phyloP scores from a whole-genome alignment of 2,329 filamentous ascomycete species.

The Madurella mycetomatis region DNA sequence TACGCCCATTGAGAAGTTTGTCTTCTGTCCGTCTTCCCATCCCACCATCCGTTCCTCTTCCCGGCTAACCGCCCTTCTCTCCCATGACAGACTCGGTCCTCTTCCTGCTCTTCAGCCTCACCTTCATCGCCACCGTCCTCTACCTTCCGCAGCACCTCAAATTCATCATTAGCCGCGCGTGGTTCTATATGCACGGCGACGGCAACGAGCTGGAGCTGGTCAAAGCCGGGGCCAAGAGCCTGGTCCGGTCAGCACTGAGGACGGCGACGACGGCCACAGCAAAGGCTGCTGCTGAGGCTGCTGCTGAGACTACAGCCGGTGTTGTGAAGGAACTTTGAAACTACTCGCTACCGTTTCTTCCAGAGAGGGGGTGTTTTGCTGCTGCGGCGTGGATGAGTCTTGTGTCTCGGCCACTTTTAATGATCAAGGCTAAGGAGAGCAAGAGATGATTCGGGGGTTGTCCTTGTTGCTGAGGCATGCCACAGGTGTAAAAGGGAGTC shows the following conservation, averaged over 20 bases:
- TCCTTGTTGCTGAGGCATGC: background rate
- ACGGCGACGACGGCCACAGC: slow-evolving; percentile 32
- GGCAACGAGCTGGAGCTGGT: slow-evolving; percentile 41
- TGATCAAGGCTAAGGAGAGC: too few relatives aligned
- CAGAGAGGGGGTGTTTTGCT: background rate
- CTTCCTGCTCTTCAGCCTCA: slow-evolving; percentile 83
- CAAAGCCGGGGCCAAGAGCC: background rate
- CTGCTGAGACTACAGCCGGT: slow-evolving; percentile 21
- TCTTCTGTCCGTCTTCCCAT: slow-evolving; percentile 70
- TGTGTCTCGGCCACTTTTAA: background rate
- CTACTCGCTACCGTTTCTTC: background rate
- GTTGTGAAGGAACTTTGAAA: slow-evolving; percentile 37
- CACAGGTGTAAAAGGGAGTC: background rate
- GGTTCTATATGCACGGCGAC: slow-evolving; percentile 93
- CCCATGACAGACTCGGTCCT: slow-evolving; percentile 70
- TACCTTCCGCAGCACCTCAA: slow-evolving; percentile 91
- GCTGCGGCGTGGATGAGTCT: background rate
- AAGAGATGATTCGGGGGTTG: too few relatives aligned
- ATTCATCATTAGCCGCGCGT: slow-evolving; percentile 76
- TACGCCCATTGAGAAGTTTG: slow-evolving; percentile 90
- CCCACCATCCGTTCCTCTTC: background rate
- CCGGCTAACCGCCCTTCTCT: background rate
- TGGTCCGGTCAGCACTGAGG: slow-evolving; percentile 34
- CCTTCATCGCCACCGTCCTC: slow-evolving; percentile 78
- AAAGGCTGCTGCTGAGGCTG: slow-evolving; percentile 24